Evolutionary conservation across 2,329 filamentous ascomycete species (phyloP), one percentile per base, ranked within the genome.

Genomic region (Colletotrichum navitas): DNA sequence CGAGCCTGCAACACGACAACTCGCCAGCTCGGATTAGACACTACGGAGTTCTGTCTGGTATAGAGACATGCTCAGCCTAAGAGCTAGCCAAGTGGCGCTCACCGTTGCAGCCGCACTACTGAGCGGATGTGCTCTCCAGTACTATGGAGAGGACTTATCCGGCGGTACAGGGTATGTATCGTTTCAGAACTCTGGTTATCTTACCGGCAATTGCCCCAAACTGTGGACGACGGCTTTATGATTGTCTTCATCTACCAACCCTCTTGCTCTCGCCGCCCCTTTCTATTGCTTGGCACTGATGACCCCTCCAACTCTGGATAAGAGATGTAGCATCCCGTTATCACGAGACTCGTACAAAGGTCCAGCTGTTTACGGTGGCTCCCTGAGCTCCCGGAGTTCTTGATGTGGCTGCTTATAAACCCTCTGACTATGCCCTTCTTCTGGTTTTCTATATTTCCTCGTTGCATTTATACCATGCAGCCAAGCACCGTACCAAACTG

Each of bases 81-180:
- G 47, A 34, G 66, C 34, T 54, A 26, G 68, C 39, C 68, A 68
- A 68, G 68, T 54, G 59, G 59, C 45, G 41, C 24, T 63, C 43
- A 65, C 65, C 32, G 7, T 64, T 47, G 60, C 47, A 4, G 24
- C 43, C 26, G 60, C 55, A 16, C 52, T 64, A 14, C 14, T 69
- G 24, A 52, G 43, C 26, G n/a, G 55, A n/a, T 60, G 55, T 36
- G 32, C 59, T 29, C 45, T 55, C n/a, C 41, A 45, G 39, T 63
- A 39, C 54, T 34, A 41, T 39, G 59, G 52, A 32, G 14, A 32
- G 26, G 26, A 8, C 29, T 41, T 41, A 21, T 29, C 29, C 11
- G 54, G 34, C 39, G 24, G 59, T 24, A 41, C 32, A 36, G 45
- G 29, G 64, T 71, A 68, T 59, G 65, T 59, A 54, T 47, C 29